These are phyloP conservation scores for Candida parachauliodes DNA, from an alignment of 805 yeast species.

Conservation along the genomic window DNA sequence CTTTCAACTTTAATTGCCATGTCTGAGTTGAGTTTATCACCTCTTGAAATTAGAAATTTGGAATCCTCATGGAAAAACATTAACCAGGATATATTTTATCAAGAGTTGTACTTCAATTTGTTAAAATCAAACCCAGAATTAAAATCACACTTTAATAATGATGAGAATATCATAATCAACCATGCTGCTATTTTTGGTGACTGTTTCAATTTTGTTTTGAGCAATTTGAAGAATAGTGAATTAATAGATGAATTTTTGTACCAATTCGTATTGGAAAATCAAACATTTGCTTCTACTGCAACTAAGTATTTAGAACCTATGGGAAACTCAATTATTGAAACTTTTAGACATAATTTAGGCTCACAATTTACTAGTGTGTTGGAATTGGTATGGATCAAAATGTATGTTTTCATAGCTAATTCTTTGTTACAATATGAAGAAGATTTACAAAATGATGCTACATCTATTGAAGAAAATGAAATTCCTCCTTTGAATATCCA, in stretches of 20 bases:
- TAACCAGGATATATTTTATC: slow-evolving; percentile 25
- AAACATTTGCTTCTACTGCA: slow-evolving; percentile 20
- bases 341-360: slow-evolving; percentile 36
- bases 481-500: slow-evolving; percentile 25
- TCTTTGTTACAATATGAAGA: slow-evolving; percentile 21
- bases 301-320: slow-evolving; percentile 36
- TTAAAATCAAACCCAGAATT: slow-evolving; percentile 27
- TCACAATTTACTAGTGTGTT: slow-evolving; percentile 25
- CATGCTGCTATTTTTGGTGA: slow-evolving; percentile 37
- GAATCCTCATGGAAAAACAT: slow-evolving; percentile 25
- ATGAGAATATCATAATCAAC: slow-evolving; percentile 18
- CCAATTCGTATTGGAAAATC: slow-evolving; percentile 31
- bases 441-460: slow-evolving; percentile 13
- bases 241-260: slow-evolving; percentile 30
- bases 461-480: slow-evolving; percentile 16
- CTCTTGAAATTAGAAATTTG: slow-evolving; percentile 7
- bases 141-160: slow-evolving; percentile 15
- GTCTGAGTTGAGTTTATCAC: slow-evolving; percentile 8
- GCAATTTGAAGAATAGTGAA: slow-evolving; percentile 24
- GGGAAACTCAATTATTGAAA: slow-evolving; percentile 37
- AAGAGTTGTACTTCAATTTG: slow-evolving; percentile 31
- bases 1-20: background rate
- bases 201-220: slow-evolving; percentile 28
- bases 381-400: slow-evolving; percentile 38
- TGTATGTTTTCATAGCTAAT: slow-evolving; percentile 39